Conservation (phyloP, 1,284 basidiomycete genomes). For the Rhodotorula mucilaginosa region DNA sequence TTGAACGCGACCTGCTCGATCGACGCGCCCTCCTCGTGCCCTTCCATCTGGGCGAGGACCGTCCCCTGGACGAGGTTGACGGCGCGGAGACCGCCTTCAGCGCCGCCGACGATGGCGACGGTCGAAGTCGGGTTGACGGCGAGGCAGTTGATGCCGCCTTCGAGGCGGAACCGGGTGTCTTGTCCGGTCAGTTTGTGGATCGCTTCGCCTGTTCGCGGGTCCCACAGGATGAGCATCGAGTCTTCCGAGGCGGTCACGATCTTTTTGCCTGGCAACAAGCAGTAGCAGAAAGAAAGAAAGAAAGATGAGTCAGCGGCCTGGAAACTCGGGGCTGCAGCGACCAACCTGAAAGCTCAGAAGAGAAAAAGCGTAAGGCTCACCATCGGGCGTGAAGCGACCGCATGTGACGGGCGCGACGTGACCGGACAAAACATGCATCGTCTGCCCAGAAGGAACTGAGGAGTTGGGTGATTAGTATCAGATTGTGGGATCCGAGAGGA, state of each 20-base stretch:
- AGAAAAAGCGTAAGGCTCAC: slow-evolving; percentile 49
- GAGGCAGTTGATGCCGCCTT: slow-evolving; percentile 77
- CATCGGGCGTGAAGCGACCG: slow-evolving; percentile 89
- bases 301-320: too few species aligned
- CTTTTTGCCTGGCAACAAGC: slow-evolving; percentile 63
- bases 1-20: slow-evolving; percentile 85
- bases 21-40: slow-evolving; percentile 80
- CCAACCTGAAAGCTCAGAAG: not conserved
- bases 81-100: slow-evolving; percentile 76
- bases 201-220: slow-evolving; percentile 74
- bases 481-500: not conserved
- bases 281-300: too few species aligned
- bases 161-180: slow-evolving; percentile 73
- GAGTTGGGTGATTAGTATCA: not conserved
- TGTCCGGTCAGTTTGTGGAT: slow-evolving; percentile 72
- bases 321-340: not conserved
- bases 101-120: slow-evolving; percentile 82
- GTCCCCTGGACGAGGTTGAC: slow-evolving; percentile 83
- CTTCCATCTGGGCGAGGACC: slow-evolving; percentile 72
- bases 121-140: slow-evolving; percentile 80
- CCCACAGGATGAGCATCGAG: slow-evolving; percentile 85
- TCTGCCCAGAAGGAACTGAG: slow-evolving; percentile 84
- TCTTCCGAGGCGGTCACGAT: slow-evolving; percentile 84
- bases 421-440: slow-evolving; percentile 92
- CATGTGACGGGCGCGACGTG: slow-evolving; percentile 82